A percentile compares a stretch with the other conserved stretches of the same genome.
phyloP scores from a whole-genome alignment of 179 eudicot genomes.

The Amaranthus tricolor region DNA sequence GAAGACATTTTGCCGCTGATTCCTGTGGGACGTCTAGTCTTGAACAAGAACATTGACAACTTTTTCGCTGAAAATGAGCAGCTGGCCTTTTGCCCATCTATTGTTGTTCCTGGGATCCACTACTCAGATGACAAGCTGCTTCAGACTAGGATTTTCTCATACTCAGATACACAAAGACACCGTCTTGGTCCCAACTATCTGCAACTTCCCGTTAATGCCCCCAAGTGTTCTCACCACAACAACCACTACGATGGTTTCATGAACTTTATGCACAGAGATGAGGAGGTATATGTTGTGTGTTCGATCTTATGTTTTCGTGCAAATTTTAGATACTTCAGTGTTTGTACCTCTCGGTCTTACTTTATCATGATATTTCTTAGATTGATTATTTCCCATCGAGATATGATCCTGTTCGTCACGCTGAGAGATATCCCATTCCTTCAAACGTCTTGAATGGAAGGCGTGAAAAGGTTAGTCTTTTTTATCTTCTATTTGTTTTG shows the following conservation, averaged over 20 bases:
- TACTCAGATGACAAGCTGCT: conserved; percentile 54
- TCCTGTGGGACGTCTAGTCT: conserved; percentile 49
- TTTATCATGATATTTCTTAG: conserved; percentile 21
- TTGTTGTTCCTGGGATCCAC: conserved; percentile 45
- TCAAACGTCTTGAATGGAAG: conserved; percentile 32
- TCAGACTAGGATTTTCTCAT: conserved; percentile 46
- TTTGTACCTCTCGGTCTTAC: conserved; percentile 3
- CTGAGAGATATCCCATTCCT: conserved; percentile 48
- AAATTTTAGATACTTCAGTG: background rate
- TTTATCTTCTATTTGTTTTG: conserved; percentile 2
- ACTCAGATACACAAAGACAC: conserved; percentile 49
- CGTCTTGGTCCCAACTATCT: conserved; percentile 52
- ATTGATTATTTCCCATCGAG: conserved; percentile 53
- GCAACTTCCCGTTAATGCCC: conserved; percentile 49
- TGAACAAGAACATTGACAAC: conserved; percentile 55
- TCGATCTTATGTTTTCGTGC: background rate
- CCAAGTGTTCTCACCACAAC: conserved; percentile 51
- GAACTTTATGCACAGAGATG: conserved; percentile 59
- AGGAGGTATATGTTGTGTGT: conserved; percentile 33
- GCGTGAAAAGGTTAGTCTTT: conserved; percentile 41
- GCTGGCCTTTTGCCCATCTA: conserved; percentile 47
- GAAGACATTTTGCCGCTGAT: conserved; percentile 46
- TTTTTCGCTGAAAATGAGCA: conserved; percentile 51
- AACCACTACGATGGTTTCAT: conserved; percentile 49
- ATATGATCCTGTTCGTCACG: conserved; percentile 51